phyloP scores from a whole-genome alignment of 768 basidiomycete species.

The Leccinum rimulosum region DNA sequence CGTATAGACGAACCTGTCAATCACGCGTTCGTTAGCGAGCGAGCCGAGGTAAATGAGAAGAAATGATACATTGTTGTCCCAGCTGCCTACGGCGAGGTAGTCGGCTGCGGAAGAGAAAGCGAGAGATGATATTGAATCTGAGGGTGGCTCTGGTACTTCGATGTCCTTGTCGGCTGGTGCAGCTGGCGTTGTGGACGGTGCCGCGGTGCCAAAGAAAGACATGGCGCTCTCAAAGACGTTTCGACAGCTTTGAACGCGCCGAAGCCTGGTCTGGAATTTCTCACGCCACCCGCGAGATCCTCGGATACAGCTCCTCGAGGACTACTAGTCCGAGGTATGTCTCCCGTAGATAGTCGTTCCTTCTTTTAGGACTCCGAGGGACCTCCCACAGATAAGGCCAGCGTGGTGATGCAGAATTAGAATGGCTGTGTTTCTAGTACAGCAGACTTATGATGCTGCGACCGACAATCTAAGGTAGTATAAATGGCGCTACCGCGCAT shows the following conservation, averaged over 20 bases:
- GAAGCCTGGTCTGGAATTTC: not conserved
- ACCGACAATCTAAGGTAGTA: not conserved
- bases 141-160: slow-evolving; percentile 76
- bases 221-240: slow-evolving; percentile 20
- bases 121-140: slow-evolving; percentile 84
- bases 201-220: slow-evolving; percentile 41
- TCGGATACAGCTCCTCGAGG: no score
- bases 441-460: not conserved
- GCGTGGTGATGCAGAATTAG: not conserved
- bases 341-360: no score
- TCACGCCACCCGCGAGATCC: slow-evolving; percentile 22
- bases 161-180: slow-evolving; percentile 67
- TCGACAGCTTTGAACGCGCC: not conserved
- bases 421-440: not conserved
- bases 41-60: not conserved
- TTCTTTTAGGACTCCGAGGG: no score
- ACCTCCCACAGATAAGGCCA: not conserved
- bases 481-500: not conserved
- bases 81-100: slow-evolving; percentile 88
- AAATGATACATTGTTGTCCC: slow-evolving; percentile 79
- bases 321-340: no score
- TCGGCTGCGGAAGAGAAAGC: slow-evolving; percentile 84
- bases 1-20: slow-evolving; percentile 83
- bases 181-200: slow-evolving; percentile 35
- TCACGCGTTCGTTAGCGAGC: slow-evolving; percentile 14